Percentiles rank a stretch among this genome's conserved stretches.
phyloP scores from a whole-genome alignment of 345 rosid genomes.

The Isatis tinctoria region DNA sequence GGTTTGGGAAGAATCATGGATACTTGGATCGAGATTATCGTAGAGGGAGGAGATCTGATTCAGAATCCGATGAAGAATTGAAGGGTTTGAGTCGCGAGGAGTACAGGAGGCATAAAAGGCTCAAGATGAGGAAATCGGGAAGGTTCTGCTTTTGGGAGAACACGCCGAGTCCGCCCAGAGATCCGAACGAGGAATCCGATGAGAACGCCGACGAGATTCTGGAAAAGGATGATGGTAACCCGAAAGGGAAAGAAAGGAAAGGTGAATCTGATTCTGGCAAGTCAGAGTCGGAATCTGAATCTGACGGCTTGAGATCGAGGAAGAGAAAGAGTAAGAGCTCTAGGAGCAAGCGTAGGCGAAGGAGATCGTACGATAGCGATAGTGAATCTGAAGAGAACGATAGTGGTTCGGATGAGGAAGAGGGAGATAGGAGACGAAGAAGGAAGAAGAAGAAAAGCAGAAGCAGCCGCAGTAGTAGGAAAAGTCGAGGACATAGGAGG shows the following conservation, averaged over 20 bases:
- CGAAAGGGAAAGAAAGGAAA: constrained; percentile 33
- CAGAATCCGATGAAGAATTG: constrained; percentile 88
- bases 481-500: constrained; percentile 25
- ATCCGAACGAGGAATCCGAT: constrained; percentile 41
- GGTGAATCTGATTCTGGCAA: constrained; percentile 41
- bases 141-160: constrained; percentile 62
- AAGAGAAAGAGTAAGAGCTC: constrained; percentile 40
- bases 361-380: constrained; percentile 26
- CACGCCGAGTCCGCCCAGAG: constrained; percentile 80
- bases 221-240: constrained; percentile 39
- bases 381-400: constrained; percentile 48
- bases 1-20: constrained; percentile 46
- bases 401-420: constrained; percentile 43
- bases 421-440: constrained; percentile 37
- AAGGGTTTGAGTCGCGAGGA: constrained; percentile 77
- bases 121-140: constrained; percentile 68
- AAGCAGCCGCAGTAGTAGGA: constrained; percentile 34
- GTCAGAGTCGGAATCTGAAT: constrained; percentile 43
- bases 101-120: constrained; percentile 77
- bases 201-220: constrained; percentile 45
- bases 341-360: constrained; percentile 27
- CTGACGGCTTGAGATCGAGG: constrained; percentile 40
- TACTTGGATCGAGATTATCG: constrained; percentile 47
- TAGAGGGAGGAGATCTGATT: constrained; percentile 46
- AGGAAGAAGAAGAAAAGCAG: constrained; percentile 37